These are phyloP conservation scores for Aspergillus cavernicola DNA, from an alignment of 495 filamentous ascomycete genomes.

Conservation along the genomic window DNA sequence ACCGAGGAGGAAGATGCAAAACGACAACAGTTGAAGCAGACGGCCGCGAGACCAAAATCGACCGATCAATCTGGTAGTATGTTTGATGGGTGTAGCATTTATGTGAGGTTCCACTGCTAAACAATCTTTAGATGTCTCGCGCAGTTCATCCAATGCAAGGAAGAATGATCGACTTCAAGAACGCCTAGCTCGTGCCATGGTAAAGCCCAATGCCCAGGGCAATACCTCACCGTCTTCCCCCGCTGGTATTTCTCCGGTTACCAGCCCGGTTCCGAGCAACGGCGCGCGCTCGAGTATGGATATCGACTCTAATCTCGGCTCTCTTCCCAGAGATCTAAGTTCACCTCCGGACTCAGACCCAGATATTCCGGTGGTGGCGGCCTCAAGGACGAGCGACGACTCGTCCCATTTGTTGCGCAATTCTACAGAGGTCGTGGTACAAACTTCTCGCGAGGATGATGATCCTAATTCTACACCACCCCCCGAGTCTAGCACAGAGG, in stretches of 20 bases:
- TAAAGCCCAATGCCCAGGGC: constrained; percentile 33
- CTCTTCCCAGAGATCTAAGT: constrained; percentile 19
- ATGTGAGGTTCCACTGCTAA: constrained; percentile 19
- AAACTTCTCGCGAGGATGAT: neutral
- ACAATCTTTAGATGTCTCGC: constrained; percentile 43
- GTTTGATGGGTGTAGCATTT: neutral
- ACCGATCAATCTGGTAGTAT: constrained; percentile 23
- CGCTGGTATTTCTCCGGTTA: constrained; percentile 28
- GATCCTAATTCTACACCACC: neutral
- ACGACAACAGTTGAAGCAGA: constrained; percentile 22
- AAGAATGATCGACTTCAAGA: constrained; percentile 82
- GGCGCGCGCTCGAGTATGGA: constrained; percentile 40
- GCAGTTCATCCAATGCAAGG: constrained; percentile 46
- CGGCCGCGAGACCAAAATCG: constrained; percentile 22
- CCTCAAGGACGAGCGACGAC: constrained; percentile 30
- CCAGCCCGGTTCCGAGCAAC: constrained; percentile 34
- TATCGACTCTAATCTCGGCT: constrained; percentile 26
- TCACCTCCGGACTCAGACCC: constrained; percentile 7
- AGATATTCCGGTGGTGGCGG: neutral
- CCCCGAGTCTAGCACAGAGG: neutral
- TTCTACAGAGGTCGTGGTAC: neutral
- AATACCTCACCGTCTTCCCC: constrained; percentile 33
- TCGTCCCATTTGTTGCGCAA: constrained; percentile 24
- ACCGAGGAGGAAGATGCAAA: constrained; percentile 64
- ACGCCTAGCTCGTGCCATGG: constrained; percentile 68